Evolutionary conservation across 192 early-diverging fungal genomes (phyloP).

Genomic region (Neocallimastix lanati): DNA sequence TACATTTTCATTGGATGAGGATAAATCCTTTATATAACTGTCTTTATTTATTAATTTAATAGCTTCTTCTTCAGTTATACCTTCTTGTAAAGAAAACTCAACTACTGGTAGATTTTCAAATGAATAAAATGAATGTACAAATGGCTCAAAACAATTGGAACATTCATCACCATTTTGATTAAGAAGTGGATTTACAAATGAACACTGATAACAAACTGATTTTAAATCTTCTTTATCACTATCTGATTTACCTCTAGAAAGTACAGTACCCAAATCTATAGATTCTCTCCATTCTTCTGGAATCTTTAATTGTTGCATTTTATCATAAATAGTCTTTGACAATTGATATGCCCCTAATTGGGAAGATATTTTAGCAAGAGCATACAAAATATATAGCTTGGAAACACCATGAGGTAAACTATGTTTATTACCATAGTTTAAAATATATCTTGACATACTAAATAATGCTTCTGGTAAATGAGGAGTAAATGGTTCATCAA

Average conservation of each 20-base stretch:
- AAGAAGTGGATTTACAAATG: slow-evolving; percentile 16
- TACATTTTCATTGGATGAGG: neutral
- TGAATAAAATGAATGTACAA: slow-evolving; percentile 26
- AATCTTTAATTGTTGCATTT: slow-evolving; percentile 9
- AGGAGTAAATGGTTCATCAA: slow-evolving; percentile 39
- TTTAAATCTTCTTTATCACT: slow-evolving; percentile 20
- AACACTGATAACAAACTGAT: slow-evolving; percentile 23
- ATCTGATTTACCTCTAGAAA: slow-evolving; percentile 17
- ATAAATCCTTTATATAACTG: neutral
- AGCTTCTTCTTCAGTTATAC: slow-evolving; percentile 21
- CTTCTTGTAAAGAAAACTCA: slow-evolving; percentile 19
- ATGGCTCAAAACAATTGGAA: slow-evolving; percentile 21
- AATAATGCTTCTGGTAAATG: slow-evolving; percentile 23
- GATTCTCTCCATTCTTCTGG: slow-evolving; percentile 21
- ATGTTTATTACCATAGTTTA: slow-evolving; percentile 7
- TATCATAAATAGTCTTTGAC: slow-evolving; percentile 19
- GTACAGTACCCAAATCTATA: slow-evolving; percentile 23
- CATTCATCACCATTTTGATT: slow-evolving; percentile 22
- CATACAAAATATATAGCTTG: slow-evolving; percentile 18
- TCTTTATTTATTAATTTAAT: slow-evolving; percentile 6
- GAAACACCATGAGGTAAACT: slow-evolving; percentile 22
- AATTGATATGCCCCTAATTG: slow-evolving; percentile 22
- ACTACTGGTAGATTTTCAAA: slow-evolving; percentile 28
- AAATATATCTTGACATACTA: slow-evolving; percentile 26
- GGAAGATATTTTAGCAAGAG: slow-evolving; percentile 24